A percentile compares a stretch with the other conserved stretches of the same genome.
These are phyloP conservation scores for Durusdinium trenchii DNA, from an alignment of 73 alveolate species.

Conservation along the genomic window DNA sequence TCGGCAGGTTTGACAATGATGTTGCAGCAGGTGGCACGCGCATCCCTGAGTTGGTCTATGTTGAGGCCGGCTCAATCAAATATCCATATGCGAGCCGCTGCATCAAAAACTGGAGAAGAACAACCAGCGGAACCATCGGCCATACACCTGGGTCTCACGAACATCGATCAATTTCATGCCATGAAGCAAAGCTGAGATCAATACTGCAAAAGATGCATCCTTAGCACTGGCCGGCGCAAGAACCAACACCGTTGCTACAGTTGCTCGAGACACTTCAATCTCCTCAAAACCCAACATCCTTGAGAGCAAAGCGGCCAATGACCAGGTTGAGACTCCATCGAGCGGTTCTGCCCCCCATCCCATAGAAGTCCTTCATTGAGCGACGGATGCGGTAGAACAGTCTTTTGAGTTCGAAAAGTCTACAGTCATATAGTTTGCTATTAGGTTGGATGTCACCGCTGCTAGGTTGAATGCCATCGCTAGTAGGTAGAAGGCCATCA, in stretches of 20 bases:
- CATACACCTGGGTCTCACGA: conserved; percentile 15
- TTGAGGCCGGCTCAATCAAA: conserved; percentile 26
- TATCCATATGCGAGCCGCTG: conserved; percentile 67
- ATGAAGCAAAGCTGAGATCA: background rate
- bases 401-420: no score
- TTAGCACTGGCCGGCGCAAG: background rate
- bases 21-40: background rate
- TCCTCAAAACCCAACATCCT: background rate
- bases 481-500: no score
- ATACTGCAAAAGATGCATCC: conserved; percentile 41
- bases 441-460: no score
- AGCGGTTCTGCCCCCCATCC: conserved; percentile 88
- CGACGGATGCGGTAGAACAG: no score
- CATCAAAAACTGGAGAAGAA: conserved; percentile 19
- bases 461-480: no score
- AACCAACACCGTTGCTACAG: background rate
- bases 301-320: conserved; percentile 31
- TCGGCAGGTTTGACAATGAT: background rate
- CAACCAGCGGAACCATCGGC: conserved; percentile 51
- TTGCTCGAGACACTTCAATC: background rate
- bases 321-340: conserved; percentile 59
- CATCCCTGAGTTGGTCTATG: background rate
- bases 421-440: no score
- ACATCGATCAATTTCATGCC: background rate
- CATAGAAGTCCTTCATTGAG: conserved; percentile 58